Evolutionary conservation across 176 grass and related monocot species (phyloP), one percentile per base, ranked within the genome.

Genomic region (Aegilops tauschii): DNA sequence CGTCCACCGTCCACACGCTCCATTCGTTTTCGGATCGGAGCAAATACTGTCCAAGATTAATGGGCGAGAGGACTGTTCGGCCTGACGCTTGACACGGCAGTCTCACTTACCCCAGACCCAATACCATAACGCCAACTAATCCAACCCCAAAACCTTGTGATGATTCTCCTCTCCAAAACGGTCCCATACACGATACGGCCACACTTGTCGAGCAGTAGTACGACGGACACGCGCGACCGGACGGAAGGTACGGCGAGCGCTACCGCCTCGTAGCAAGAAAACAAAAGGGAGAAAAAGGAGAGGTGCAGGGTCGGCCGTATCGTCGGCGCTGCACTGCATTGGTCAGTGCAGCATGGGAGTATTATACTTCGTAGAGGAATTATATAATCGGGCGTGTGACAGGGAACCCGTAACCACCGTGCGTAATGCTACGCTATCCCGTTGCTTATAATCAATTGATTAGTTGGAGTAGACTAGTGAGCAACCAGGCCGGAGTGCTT

Each of bases 371-470:
- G 23, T 25, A 25, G 23, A 25, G 23, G 23, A 25, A 25, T 25
- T 25, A 25, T 25, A 7, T 5, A 61, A 32, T 45, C 25, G 2
- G 39, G 69, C 40, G 58, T 47, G 37, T 64, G 82, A 84, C 12
- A 42, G 56, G 12, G 56, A 84, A 16, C 18, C 27, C 82, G 70
- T 63, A 76, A 84, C 82, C 56, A 84, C 82, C 56, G 30, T 62
- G 5, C 52, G 68, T 59, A 73, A 73, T 13, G 82, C 69, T 74
- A 73, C 39, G 69, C 37, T 44, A 73, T 39, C 70, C 40, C 17
- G 70, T 27, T 25, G 30, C 1, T 59, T 50, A 18, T 50, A 11
- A 18, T 82, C 5, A 18, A 30, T 69, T 36, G 5, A 36, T 79
- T 62, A 3, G n/a, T 54, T 45, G 44, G 44, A 45, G 50, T 54